Evolutionary conservation across 371 early-diverging fungal genomes (phyloP).

Genomic region (Mucor sp.): DNA sequence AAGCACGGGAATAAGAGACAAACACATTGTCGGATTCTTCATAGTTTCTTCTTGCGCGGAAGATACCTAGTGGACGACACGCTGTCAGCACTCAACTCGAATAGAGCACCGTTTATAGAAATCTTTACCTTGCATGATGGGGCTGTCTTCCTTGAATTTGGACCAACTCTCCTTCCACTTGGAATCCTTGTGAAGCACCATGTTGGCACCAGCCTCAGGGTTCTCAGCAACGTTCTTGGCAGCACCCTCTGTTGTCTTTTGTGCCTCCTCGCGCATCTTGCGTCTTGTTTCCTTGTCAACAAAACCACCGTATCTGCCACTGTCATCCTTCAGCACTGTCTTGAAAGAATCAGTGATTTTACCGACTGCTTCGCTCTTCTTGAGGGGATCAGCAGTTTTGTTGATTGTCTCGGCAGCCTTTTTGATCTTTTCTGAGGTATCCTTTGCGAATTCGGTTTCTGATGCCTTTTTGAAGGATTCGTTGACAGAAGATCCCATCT

Average conservation of each 20-base stretch:
- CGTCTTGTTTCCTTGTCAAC: slow-evolving; percentile 71
- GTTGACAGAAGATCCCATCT: slow-evolving; percentile 73
- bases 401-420: slow-evolving; percentile 57
- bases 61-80: slow-evolving; percentile 50
- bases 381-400: slow-evolving; percentile 75
- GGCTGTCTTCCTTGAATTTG: slow-evolving; percentile 88
- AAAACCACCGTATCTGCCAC: slow-evolving; percentile 79
- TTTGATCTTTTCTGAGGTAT: slow-evolving; percentile 77
- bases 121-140: slow-evolving; percentile 76
- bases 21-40: slow-evolving; percentile 92
- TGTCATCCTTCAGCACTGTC: slow-evolving; percentile 74
- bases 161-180: slow-evolving; percentile 92
- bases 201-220: slow-evolving; percentile 69
- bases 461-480: slow-evolving; percentile 83
- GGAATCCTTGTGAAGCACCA: slow-evolving; percentile 91
- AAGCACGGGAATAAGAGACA: slow-evolving; percentile 79
- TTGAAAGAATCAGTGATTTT: slow-evolving; percentile 72
- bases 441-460: slow-evolving; percentile 83
- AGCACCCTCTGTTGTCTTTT: slow-evolving; percentile 26
- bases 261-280: slow-evolving; percentile 61
- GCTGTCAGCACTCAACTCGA: neutral
- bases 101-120: neutral
- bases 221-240: slow-evolving; percentile 43
- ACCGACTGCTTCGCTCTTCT: slow-evolving; percentile 74
- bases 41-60: slow-evolving; percentile 75